Base-by-base conservation (phyloP, 345 rosid genomes). In the Carallia brachiata region DNA sequence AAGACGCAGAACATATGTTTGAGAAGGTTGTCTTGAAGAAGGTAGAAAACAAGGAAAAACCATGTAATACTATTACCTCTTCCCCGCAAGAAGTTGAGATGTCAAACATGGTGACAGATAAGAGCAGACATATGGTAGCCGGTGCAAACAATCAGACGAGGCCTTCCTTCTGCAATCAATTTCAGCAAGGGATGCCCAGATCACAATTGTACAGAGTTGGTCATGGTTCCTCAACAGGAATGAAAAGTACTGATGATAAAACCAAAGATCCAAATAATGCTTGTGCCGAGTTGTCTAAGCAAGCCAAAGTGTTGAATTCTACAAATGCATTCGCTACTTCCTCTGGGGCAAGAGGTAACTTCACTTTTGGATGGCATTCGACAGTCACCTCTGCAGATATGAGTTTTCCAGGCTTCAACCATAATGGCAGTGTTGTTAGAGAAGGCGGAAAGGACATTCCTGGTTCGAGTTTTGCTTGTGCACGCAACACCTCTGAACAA, bases 391-490 rank as follows among this genome's bases (percentile, higher is more conserved):
- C 82, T 44, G 74, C 73, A 75, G 79, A 55, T 55, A 47, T 31
- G 44, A 72, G 63, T 16, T 68, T 75, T 31, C 75, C 62, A 60
- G 48, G 75, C 52, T 63, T 70, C 56, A 72, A 70, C 31, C 52
- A 75, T 13, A 72, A 70, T 72, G 76, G 70, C 39, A 60, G 70
- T 8, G 55, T 75, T 36, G 63, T 67, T 54, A 67, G 58, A 61
- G 57, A 56, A 56, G 75, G 52, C 36, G 78, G 57, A 75, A 75
- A 62, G 27, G 36, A 65, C 16, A 54, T 58, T 58, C 73, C 79
- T 18, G 82, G 74, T 47, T 78, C 79, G 86, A 68, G 68, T 77
- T 75, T 75, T 37, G 66, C 23, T 58, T 67, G 67, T 52, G 72
- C 67, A 32, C 74, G 56, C 52, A 79, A 61, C 72, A 77, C 72